Evolutionary conservation across 2,329 filamentous ascomycete genomes (phyloP), one percentile per base, ranked within the genome.

Genomic region (Periconia macrospinosa): DNA sequence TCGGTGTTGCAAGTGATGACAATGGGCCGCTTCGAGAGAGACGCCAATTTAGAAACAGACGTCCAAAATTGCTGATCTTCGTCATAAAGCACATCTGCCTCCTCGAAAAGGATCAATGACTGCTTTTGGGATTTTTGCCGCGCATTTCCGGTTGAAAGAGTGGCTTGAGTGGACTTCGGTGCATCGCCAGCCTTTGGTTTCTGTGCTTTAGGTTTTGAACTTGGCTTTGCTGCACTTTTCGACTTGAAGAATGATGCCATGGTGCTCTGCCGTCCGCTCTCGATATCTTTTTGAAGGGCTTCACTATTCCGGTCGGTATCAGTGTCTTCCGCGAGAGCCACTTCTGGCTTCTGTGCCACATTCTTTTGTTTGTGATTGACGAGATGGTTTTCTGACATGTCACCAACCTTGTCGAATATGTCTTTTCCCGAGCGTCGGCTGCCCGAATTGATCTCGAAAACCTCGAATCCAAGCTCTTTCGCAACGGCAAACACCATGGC

Each of bases 1-100:
- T 97, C 93, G 59, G 97, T 86, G 62, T 92, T 97, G 78, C 95
- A 99, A 0, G 94, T 99, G 77, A 99, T 89, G 65, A 99, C 83
- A 58, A 99, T 92, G 0, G 94, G 94, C 30, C 94, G 85, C 74
- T 91, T 96, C 0, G 94, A 97, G 63, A 92, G 88, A 10, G 81
- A 78, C 53, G 96, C 91, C 54, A 99, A 82, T 18, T 83, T 83
- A 43, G 90, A 79, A 3, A 97, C 83, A 0, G 91, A 94, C 1
- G 82, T 76, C 94, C 94, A 99, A 68, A 99, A 99, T 58, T 93
- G 88, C 72, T 91, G 93, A 71, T 99, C 94, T 70, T 97, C 93
- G 50, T 96, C 92, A 70, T 94, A 99, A 1, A 99, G 81, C 15
- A 97, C 78, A 67, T 99, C 95, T 0, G 91, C 91, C 74, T 99